Base-by-base conservation (phyloP, 2,329 filamentous ascomycete species). In the Fusarium annulatum region DNA sequence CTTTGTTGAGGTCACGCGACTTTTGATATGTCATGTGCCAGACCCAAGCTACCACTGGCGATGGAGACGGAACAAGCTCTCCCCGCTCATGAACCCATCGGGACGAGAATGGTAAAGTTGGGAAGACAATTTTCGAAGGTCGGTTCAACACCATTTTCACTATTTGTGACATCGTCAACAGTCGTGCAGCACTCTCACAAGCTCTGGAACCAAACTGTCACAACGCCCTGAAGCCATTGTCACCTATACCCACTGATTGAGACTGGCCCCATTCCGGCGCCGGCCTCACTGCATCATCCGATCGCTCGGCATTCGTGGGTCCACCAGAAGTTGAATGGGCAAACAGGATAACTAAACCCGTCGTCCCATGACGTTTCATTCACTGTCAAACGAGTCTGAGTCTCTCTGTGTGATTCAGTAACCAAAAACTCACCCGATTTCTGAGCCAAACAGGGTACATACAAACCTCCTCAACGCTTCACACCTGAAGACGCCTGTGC, bases 301-400 rank as follows among this genome's bases (percentile, higher is more conserved):
- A 77, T 76, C 65, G 64, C 68, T 76, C 72, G 72, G 73, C 67
- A 64, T 60, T 67, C 76, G 75, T 77, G 75, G 76, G 76, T 76
- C 76, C 76, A 77, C 75, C 68, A 72, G 61, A 64, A 52, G 23
- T 59, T 67, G 67, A 62, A 73, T 51, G 72, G 66, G 67, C 69
- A 73, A 75, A 68, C 74, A 72, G 72, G 69, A 69, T 68, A 58
- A 51, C 56, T 30, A 49, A 51, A 38, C 33, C 69, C 64, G 67
- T 61, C 64, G 65, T 74, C 76, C 70, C 76, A 77, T 77, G 75
- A 77, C 75, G 72, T 67, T 67, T 61, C 41, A 58, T 71, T 73
- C 69, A 73, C 60, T 72, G 64, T 59, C 69, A 70, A 73, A 67
- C 52, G 57, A 61, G 49, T 56, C 62, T 39, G 51, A 28, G 36